These are phyloP conservation scores for Dactylellina sp. DNA, from an alignment of 2,329 filamentous ascomycete genomes.

Conservation along the genomic window DNA sequence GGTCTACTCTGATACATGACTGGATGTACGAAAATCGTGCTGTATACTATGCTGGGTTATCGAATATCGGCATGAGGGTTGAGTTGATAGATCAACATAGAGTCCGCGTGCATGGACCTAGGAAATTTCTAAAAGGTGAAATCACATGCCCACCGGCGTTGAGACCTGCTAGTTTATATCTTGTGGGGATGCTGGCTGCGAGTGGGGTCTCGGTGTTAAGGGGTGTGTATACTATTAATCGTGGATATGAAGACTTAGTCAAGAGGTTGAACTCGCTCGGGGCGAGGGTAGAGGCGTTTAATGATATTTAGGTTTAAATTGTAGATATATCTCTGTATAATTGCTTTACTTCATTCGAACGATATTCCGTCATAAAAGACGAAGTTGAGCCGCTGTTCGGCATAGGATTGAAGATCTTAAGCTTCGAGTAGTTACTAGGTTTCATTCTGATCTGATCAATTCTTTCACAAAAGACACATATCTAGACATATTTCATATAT, in stretches of 20 bases:
- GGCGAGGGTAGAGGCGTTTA: constrained; percentile 20
- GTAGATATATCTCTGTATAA: too few species aligned
- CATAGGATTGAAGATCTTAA: too few species aligned
- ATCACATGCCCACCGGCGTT: constrained; percentile 30
- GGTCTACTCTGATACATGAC: constrained; percentile 21
- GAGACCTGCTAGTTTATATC: constrained; percentile 25
- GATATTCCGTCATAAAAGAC: too few species aligned
- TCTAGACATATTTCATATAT: too few species aligned
- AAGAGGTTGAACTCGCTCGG: constrained; percentile 22
- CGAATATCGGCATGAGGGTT: constrained; percentile 19
- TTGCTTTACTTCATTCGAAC: too few species aligned
- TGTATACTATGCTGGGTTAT: constrained; percentile 19
- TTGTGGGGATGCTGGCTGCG: constrained; percentile 31
- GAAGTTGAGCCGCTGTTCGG: too few species aligned
- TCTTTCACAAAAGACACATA: too few species aligned
- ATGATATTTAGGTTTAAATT: background rate
- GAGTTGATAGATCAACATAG: constrained; percentile 25
- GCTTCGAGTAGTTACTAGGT: too few species aligned
- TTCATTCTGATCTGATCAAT: too few species aligned
- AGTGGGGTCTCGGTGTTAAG: constrained; percentile 16
- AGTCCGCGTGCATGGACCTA: constrained; percentile 12
- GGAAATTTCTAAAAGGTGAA: constrained; percentile 16
- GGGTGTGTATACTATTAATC: constrained; percentile 27
- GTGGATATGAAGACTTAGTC: constrained; percentile 37
- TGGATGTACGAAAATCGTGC: constrained; percentile 32